Evolutionary conservation across 345 rosid genomes (phyloP), one percentile per base, ranked within the genome.

Genomic region (Iberis pinnata): DNA sequence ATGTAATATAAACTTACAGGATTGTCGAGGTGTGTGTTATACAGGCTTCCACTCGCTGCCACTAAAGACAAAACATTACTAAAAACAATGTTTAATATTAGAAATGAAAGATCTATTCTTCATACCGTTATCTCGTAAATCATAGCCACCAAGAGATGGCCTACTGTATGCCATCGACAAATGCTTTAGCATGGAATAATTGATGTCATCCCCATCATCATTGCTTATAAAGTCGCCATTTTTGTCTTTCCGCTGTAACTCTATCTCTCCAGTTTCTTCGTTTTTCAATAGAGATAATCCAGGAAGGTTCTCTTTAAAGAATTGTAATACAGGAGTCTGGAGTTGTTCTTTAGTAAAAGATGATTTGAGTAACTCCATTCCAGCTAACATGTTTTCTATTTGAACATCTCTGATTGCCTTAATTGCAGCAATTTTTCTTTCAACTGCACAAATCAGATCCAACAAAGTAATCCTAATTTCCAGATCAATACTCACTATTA

Each of bases 371-470:
- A 84, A 76, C 15, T 73, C 80, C 49, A 90, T 17, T 37, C 70
- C 75, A 13, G 88, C 81, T 36, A 78, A 52, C 37, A 63, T 66
- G 18, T 75, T 81, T 37, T 83, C 89, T 51, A 83, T 72, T 67
- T 83, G 86, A 56, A 83, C 79, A 58, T 88, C 93, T 40, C 93
- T 79, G 9, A 76, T 76, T 8, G 89, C 84, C 45, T 81, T 88
- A 13, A 83, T 70, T 41, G 93, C 97, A 57, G 75, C 81, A 49
- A 68, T 57, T 64, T 77, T 77, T 40, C 88, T 72, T 43, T 92
- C 80, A 52, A 77, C 96, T 88, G 70, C 35, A 52, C 33, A 43
- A 57, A 19, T 54, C 53, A 53, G 20, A 61, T 52, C 20, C 6
- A 31, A 15, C 6, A 18, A 1, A 45, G 12, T 20, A 48, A 39